Evolutionary conservation across 1,284 basidiomycete species (phyloP).

Genomic region (Peniophora sp.): DNA sequence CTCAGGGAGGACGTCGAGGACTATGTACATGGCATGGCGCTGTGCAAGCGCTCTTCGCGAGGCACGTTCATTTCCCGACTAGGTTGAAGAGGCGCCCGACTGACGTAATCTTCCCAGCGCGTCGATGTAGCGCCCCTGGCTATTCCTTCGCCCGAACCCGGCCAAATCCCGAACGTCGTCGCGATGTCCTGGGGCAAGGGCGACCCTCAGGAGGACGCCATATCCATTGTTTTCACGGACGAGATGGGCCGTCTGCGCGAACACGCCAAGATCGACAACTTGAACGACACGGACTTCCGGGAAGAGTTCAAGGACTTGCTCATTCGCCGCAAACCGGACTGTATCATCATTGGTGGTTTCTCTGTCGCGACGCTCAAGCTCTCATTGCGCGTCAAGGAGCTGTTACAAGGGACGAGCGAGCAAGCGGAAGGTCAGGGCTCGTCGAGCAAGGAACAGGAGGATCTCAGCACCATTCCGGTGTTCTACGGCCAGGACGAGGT

Average conservation of each 20-base stretch:
- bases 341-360: constrained; percentile 87
- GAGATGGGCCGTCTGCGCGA: constrained; percentile 85
- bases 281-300: constrained; percentile 57
- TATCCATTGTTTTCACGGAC: constrained; percentile 82
- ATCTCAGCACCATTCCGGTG: constrained; percentile 11
- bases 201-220: constrained; percentile 85
- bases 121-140: constrained; percentile 71
- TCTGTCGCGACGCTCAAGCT: constrained; percentile 76
- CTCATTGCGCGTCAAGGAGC: constrained; percentile 55
- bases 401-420: constrained; percentile 18
- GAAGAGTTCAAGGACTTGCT: constrained; percentile 81
- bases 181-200: constrained; percentile 95
- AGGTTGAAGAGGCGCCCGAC: too few relatives aligned
- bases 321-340: constrained; percentile 77
- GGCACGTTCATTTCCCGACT: constrained; percentile 80
- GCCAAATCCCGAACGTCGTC: constrained; percentile 78
- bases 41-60: constrained; percentile 66
- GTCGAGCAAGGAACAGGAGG: constrained; percentile 8
- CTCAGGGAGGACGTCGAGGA: constrained; percentile 90
- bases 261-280: constrained; percentile 83
- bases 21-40: constrained; percentile 63
- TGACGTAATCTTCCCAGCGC: constrained; percentile 32
- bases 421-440: constrained; percentile 9
- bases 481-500: constrained; percentile 20
- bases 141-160: constrained; percentile 52